phyloP scores from a whole-genome alignment of 176 grass and related monocot genomes.

The Triticum dicoccoides region DNA sequence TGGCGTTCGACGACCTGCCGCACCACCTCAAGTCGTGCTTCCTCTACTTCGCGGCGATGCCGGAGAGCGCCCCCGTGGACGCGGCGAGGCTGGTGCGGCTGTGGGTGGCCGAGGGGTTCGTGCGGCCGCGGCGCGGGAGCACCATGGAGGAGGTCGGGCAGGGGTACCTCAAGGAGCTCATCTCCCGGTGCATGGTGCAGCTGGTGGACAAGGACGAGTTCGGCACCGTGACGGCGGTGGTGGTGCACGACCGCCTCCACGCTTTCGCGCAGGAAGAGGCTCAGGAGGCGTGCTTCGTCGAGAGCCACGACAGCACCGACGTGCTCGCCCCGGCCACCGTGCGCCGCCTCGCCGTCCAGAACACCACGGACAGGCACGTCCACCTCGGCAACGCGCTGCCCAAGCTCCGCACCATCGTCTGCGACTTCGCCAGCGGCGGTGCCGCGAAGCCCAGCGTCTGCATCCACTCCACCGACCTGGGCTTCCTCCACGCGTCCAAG shows the following conservation, averaged over 20 bases:
- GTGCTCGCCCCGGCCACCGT: constrained; percentile 48
- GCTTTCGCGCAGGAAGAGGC: constrained; percentile 56
- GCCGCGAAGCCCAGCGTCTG: background rate
- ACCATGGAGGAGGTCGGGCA: constrained; percentile 47
- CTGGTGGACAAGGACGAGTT: constrained; percentile 41
- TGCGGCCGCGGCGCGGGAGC: constrained; percentile 36
- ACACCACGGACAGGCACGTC: constrained; percentile 26
- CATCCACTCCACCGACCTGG: constrained; percentile 34
- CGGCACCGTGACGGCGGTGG: constrained; percentile 19
- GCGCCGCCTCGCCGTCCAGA: constrained; percentile 55
- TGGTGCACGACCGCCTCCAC: constrained; percentile 50
- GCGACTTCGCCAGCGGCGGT: constrained; percentile 20
- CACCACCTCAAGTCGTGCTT: constrained; percentile 75
- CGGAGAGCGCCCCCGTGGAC: constrained; percentile 21
- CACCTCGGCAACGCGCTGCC: constrained; percentile 49
- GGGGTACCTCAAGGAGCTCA: constrained; percentile 48
- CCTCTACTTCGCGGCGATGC: constrained; percentile 49
- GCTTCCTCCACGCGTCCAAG: constrained; percentile 51
- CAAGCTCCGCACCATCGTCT: constrained; percentile 54
- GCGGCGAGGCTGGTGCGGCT: constrained; percentile 39
- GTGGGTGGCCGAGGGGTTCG: constrained; percentile 59
- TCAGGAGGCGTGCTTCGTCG: constrained; percentile 51
- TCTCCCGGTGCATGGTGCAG: constrained; percentile 51
- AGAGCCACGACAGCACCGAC: constrained; percentile 54
- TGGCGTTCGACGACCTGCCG: constrained; percentile 58